Base-by-base conservation (phyloP, 139 green algal genomes). In the Volvox africanus region DNA sequence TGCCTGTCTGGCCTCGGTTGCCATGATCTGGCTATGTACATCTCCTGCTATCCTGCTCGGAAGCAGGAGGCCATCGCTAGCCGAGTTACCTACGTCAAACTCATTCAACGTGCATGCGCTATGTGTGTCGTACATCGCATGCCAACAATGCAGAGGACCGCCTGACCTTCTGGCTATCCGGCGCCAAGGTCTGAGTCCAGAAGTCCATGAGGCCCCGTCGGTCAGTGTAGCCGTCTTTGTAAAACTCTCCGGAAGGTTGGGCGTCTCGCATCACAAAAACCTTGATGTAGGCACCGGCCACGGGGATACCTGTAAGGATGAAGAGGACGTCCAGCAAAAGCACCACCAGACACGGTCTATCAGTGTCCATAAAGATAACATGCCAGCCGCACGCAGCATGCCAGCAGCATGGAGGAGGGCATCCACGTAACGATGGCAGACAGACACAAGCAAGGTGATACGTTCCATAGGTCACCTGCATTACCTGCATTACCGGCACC, bases 181-280 rank as follows among this genome's bases (percentile, higher is more conserved):
- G 82, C 65, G 78, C 61, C 11, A 21, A 44, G 20, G 82, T 88
- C 1, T 80, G 82, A 20, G 20, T 79, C 82, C 82, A 88, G 35
- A 79, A 88, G 67, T 88, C 82, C 33, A 79, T 76, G 9, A 61
- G n/a, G 14, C 82, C 82, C 33, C 82, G n/a, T 9, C 82, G 24
- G 73, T 90, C 86, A 0, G 86, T 85, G 86, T 90, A 90, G 73
- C 86, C 86, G 28, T 90, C 86, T 28, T 90, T 90, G 86, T 90
- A 75, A 32, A 90, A 90, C 13, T 12, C 6, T n/a, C 21, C 85
- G 50, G 21, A 20, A 28, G 17, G 20, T n/a, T 61, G 30, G 14
- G 1, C 73, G n/a, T 5, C n/a, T 9, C n/a, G 22, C 73, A 30
- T 13, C 19, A 80, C 30, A 33, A 61, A 83, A 20, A 65, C 86